phyloP scores from a whole-genome alignment of 352 stramenopile species.

The Globisporangium canariense region DNA sequence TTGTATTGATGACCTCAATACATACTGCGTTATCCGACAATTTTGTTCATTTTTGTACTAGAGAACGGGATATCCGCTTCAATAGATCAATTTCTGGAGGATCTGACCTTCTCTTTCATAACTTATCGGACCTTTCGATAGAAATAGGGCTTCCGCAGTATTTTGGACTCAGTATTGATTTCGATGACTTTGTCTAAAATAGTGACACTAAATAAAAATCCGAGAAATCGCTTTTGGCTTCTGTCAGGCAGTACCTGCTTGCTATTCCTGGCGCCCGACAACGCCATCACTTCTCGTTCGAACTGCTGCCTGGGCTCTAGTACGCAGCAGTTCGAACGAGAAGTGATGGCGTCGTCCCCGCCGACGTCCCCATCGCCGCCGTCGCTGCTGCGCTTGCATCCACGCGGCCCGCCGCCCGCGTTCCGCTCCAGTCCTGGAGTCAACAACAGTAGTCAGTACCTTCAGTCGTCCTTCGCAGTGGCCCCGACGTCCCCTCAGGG shows the following conservation, averaged over 20 bases:
- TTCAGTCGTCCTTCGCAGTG: not conserved
- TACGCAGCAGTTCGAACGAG: not conserved
- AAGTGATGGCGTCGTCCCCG: not conserved
- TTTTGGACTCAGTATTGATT: not conserved
- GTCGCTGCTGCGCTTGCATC: conserved; percentile 9
- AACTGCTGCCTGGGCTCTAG: no score
- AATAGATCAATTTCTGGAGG: no score
- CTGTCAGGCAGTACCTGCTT: no score
- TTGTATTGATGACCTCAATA: no score
- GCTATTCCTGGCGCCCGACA: not conserved
- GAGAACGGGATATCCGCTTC: no score
- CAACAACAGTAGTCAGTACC: not conserved
- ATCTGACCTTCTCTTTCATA: no score
- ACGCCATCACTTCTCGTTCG: no score
- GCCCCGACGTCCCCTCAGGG: conserved; percentile 15
- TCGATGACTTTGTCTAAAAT: not conserved
- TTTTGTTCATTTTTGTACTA: no score
- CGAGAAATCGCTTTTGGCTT: no score
- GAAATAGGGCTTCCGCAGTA: not conserved
- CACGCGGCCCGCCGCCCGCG: conserved; percentile 1
- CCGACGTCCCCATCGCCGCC: not conserved
- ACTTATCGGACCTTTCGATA: no score
- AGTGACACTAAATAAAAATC: not conserved
- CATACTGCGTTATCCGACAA: no score
- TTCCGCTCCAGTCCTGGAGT: not conserved